Evolutionary conservation across 371 early-diverging fungal genomes (phyloP), one percentile per base, ranked within the genome.

Genomic region (Mortierella sp.): DNA sequence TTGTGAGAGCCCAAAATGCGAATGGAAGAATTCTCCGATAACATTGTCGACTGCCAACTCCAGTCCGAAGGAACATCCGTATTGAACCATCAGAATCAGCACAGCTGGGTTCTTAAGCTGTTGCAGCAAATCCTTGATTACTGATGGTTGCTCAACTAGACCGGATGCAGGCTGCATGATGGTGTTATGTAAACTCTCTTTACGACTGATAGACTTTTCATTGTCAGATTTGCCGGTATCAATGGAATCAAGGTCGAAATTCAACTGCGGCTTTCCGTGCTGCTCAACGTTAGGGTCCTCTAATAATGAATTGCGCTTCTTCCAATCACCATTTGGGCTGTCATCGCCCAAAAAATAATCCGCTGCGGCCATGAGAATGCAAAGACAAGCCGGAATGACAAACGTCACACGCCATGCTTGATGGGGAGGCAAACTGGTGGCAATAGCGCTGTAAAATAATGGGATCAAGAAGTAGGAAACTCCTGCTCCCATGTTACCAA

Each of bases 401-500:
- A 81, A 70, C 7, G 80, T 65, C 8, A 81, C 69, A 30, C 81
- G 80, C 85, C 85, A 85, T 14, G 85, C 80, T 31, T 58, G 55
- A 9, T 60, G 46, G 1, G 44, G 64, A 27, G 78, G 60, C 8
- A 67, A 47, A 24, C 47, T 42, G 5, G 37, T 37, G n/a, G 58
- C 53, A 50, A 89, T 67, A 32, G 64, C 72, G 37, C 78, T 68
- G 60, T 72, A 83, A 21, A 89, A 63, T 30, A 81, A 79, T 15
- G 89, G 87, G 72, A 88, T 84, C 49, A 88, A 12, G 32, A 88
- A 70, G 64, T 81, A 85, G 19, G 88, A 84, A 12, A 86, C 67
- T 17, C 90, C 89, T 31, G 81, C 89, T 27, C 90, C 90, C 84
- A 87, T 86, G 60, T 89, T 89, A 24, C 90, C 90, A 83, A 88